A percentile compares a stretch with the other conserved stretches of the same genome.
Conservation (phyloP, 257 asterid species). For the Primulina tabacum region DNA sequence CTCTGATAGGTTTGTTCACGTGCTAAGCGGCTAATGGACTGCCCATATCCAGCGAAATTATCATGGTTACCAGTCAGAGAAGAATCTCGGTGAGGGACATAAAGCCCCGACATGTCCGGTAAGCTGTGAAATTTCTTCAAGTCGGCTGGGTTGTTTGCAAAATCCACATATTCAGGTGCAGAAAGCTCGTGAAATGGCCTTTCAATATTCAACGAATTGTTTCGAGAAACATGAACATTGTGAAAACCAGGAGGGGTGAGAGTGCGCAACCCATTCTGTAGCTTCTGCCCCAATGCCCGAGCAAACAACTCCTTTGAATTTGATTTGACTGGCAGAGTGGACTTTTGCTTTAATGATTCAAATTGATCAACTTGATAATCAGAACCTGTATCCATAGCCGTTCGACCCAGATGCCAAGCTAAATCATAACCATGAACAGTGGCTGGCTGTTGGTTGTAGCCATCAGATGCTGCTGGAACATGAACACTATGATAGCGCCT, state of each 20-base stretch:
- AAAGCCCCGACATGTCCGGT: conserved; percentile 88
- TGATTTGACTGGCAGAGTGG: conserved; percentile 39
- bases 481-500: conserved; percentile 82
- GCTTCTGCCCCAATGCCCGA: conserved; percentile 51
- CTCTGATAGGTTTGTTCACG: conserved; percentile 39
- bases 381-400: conserved; percentile 36
- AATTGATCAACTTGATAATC: conserved; percentile 32
- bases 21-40: conserved; percentile 36
- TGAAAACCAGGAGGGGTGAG: conserved; percentile 87
- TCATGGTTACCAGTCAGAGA: conserved; percentile 39
- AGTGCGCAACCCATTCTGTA: conserved; percentile 54
- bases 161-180: conserved; percentile 50
- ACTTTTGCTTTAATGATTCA: conserved; percentile 35
- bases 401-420: conserved; percentile 45
- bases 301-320: conserved; percentile 38
- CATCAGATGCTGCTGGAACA: conserved; percentile 60
- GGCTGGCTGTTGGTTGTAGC: conserved; percentile 76
- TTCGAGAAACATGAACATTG: conserved; percentile 67
- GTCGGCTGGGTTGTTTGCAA: conserved; percentile 33
- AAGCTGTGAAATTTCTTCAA: conserved; percentile 77
- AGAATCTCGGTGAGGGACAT: conserved; percentile 51
- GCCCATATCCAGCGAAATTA: conserved; percentile 41
- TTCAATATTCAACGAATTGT: conserved; percentile 61
- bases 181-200: conserved; percentile 42
- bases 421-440: conserved; percentile 78